phyloP scores from a whole-genome alignment of 2,329 filamentous ascomycete species.

The Ceratocystis alfenasii region DNA sequence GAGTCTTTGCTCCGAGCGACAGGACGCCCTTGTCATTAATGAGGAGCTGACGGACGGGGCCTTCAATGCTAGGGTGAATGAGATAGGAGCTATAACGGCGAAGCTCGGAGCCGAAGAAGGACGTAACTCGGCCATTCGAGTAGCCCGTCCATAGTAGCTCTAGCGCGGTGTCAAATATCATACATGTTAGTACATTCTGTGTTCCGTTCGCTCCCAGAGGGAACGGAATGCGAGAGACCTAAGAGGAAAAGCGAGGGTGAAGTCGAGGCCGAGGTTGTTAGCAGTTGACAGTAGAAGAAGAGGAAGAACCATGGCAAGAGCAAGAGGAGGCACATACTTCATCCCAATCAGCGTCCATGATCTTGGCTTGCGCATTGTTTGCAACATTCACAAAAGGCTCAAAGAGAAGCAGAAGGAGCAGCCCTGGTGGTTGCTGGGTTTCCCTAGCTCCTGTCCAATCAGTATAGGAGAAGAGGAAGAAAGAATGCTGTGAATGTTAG shows the following conservation, averaged over 20 bases:
- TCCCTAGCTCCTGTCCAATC: too few species aligned
- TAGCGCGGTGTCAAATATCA: constrained; percentile 79
- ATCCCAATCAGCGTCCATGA: constrained; percentile 58
- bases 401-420: background rate
- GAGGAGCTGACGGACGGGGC: constrained; percentile 73
- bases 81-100: constrained; percentile 84
- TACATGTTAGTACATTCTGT: constrained; percentile 60
- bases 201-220: constrained; percentile 61
- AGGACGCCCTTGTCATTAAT: constrained; percentile 87
- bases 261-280: background rate
- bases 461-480: too few species aligned
- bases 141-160: constrained; percentile 91
- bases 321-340: constrained; percentile 37
- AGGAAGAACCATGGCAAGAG: background rate
- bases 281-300: background rate
- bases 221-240: constrained; percentile 73
- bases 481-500: too few species aligned
- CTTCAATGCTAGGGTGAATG: constrained; percentile 61
- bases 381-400: constrained; percentile 23
- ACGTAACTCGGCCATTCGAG: constrained; percentile 59
- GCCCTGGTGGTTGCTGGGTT: too few species aligned
- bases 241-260: constrained; percentile 3
- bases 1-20: constrained; percentile 65
- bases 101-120: constrained; percentile 75
- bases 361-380: constrained; percentile 28